Percentiles rank a stretch among this genome's conserved stretches.
Evolutionary conservation across 2,329 filamentous ascomycete genomes (phyloP).

Genomic region (Chaetomiaceae sp.): DNA sequence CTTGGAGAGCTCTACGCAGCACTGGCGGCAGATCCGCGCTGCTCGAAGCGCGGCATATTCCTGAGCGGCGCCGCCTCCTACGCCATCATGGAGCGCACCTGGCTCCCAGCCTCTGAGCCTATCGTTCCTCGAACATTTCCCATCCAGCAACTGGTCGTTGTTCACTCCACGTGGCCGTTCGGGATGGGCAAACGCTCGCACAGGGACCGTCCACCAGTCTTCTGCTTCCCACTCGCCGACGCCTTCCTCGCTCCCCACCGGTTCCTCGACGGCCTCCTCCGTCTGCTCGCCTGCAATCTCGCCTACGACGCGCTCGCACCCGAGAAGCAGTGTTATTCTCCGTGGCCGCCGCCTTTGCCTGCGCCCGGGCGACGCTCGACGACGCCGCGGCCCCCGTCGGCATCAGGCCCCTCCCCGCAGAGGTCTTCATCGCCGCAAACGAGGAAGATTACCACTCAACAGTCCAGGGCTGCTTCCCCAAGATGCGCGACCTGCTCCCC

Average conservation of each 20-base stretch:
- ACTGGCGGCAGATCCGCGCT: not conserved
- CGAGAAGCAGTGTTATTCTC: not conserved
- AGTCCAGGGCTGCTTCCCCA: not conserved
- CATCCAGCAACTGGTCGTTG: not conserved
- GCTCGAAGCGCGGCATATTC: not conserved
- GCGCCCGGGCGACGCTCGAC: not conserved
- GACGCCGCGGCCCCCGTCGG: not conserved
- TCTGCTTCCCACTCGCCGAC: not conserved
- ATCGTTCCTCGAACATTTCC: not conserved
- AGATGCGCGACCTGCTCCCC: conserved; percentile 2
- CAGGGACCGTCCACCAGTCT: not conserved
- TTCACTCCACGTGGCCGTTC: not conserved
- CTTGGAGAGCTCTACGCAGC: not conserved
- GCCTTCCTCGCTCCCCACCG: not conserved
- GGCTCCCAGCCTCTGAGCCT: not conserved
- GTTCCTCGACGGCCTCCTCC: not conserved
- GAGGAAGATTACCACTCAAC: not conserved
- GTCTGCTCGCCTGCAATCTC: not conserved
- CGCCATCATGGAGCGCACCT: not conserved
- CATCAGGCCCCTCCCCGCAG: not conserved
- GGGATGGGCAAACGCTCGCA: not conserved
- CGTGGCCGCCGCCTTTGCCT: not conserved
- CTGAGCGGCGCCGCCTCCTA: not conserved
- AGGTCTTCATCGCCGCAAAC: not conserved
- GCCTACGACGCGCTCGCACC: too few species aligned